These are phyloP conservation scores for Haberlea rhodopensis DNA, from an alignment of 257 asterid species.

Conservation along the genomic window DNA sequence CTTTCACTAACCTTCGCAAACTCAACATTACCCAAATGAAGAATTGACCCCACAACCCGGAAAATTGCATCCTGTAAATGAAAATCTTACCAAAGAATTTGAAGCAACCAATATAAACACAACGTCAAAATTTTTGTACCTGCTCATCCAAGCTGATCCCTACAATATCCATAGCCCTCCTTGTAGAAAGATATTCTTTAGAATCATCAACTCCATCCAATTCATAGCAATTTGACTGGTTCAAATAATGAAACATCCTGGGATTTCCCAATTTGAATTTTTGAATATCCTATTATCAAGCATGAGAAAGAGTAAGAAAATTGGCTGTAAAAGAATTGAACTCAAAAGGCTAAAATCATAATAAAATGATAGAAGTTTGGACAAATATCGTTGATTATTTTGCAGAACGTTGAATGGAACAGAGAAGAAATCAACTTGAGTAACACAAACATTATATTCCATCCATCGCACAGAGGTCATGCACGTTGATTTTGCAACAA, in stretches of 20 bases:
- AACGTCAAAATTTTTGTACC: constrained; percentile 38
- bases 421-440: neutral
- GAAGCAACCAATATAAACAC: constrained; percentile 18
- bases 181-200: constrained; percentile 66
- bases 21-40: constrained; percentile 84
- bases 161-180: constrained; percentile 86
- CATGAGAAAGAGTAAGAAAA: constrained; percentile 14
- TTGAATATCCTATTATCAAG: constrained; percentile 50
- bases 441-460: neutral
- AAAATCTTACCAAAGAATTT: constrained; percentile 21
- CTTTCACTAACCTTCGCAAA: constrained; percentile 63
- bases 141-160: constrained; percentile 79
- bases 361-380: neutral
- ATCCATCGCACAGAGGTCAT: neutral
- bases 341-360: neutral
- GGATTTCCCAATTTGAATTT: constrained; percentile 74
- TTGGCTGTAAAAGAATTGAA: constrained; percentile 4
- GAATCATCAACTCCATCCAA: constrained; percentile 71
- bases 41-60: constrained; percentile 85
- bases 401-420: neutral
- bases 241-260: constrained; percentile 68
- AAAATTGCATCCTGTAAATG: constrained; percentile 73
- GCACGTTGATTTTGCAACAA: neutral
- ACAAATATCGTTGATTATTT: neutral
- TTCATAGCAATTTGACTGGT: constrained; percentile 68